These are phyloP conservation scores for Coniochaeta hoffmannii DNA, from an alignment of 2,329 filamentous ascomycete genomes.

Conservation along the genomic window DNA sequence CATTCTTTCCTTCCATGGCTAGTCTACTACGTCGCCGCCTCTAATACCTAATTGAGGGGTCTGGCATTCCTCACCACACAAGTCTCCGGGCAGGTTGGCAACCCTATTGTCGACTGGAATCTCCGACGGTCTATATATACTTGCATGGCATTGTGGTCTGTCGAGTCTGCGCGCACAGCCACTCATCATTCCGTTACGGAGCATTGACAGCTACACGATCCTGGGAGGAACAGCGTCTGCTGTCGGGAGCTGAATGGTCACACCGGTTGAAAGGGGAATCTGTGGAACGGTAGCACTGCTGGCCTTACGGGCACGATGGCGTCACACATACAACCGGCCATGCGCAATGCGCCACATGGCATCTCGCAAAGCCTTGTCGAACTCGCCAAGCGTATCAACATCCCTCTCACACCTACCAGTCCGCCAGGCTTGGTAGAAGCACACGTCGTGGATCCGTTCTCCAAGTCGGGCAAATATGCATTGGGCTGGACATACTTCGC, in stretches of 20 bases:
- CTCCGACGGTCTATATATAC: neutral
- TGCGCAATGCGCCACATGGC: slow-evolving; percentile 24
- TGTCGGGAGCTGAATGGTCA: neutral
- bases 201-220: neutral
- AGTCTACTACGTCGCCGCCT: slow-evolving; percentile 14
- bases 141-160: neutral
- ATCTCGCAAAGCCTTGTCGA: slow-evolving; percentile 26
- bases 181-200: no score
- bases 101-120: neutral
- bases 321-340: slow-evolving; percentile 22
- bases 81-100: neutral
- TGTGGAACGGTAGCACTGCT: neutral
- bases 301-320: slow-evolving; percentile 28
- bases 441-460: slow-evolving; percentile 69
- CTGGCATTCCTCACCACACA: slow-evolving; percentile 24
- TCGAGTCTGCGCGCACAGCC: neutral
- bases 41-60: slow-evolving; percentile 24
- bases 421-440: slow-evolving; percentile 56
- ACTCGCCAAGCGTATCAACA: slow-evolving; percentile 49
- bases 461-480: slow-evolving; percentile 74
- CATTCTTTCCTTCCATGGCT: slow-evolving; percentile 16
- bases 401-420: slow-evolving; percentile 52
- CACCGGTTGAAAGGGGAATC: neutral
- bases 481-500: slow-evolving; percentile 86
- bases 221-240: neutral